Percentiles rank a stretch among this genome's conserved stretches.
These are phyloP conservation scores for Phaeosphaeriaceae sp. DNA, from an alignment of 2,329 filamentous ascomycete genomes.

Conservation along the genomic window DNA sequence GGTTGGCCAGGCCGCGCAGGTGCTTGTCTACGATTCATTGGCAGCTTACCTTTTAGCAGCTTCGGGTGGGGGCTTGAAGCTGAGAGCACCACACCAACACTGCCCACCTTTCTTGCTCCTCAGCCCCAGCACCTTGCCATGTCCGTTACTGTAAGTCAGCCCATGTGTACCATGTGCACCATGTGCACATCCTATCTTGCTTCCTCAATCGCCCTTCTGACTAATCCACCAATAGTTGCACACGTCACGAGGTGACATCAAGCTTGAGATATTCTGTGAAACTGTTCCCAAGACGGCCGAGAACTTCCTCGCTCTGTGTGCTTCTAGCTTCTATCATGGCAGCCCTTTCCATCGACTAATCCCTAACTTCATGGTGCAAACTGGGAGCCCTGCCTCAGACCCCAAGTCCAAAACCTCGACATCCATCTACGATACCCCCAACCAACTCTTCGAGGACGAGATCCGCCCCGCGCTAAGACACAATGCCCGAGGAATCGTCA, in stretches of 20 bases:
- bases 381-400: slow-evolving; percentile 63
- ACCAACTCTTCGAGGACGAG: slow-evolving; percentile 75
- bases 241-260: slow-evolving; percentile 87
- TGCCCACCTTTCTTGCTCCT: slow-evolving; percentile 4
- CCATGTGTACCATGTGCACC: not conserved
- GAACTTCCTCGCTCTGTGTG: slow-evolving; percentile 88
- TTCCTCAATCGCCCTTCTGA: not conserved
- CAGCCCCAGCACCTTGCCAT: slow-evolving; percentile 40
- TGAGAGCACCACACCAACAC: slow-evolving; percentile 5
- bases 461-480: slow-evolving; percentile 74
- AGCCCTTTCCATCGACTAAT: slow-evolving; percentile 83
- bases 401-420: slow-evolving; percentile 67
- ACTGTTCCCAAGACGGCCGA: slow-evolving; percentile 91
- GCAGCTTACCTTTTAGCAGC: not conserved
- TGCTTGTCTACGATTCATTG: slow-evolving; percentile 6
- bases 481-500: slow-evolving; percentile 71
- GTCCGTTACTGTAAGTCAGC: slow-evolving; percentile 54
- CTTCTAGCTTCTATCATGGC: slow-evolving; percentile 75
- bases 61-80: slow-evolving; percentile 7
- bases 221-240: slow-evolving; percentile 63
- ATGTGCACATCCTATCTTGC: not conserved
- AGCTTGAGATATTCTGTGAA: slow-evolving; percentile 96
- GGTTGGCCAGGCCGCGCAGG: not conserved
- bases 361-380: slow-evolving; percentile 80
- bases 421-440: slow-evolving; percentile 68